phyloP scores from a whole-genome alignment of 805 yeast genomes.

The Pachysolen tannophilus region DNA sequence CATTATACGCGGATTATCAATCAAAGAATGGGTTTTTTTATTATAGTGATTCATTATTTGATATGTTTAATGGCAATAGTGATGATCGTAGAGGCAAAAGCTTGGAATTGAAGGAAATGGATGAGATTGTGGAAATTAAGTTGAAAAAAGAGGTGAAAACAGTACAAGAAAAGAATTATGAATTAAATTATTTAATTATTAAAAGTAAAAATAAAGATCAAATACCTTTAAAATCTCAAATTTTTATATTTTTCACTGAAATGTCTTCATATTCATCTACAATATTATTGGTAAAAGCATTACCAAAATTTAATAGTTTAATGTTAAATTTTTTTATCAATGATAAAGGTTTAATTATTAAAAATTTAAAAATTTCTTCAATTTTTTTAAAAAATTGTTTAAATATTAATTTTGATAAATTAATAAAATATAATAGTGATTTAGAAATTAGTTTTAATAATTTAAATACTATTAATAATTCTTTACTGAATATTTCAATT shows the following conservation, averaged over 20 bases:
- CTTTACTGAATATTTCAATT: constrained; percentile 18
- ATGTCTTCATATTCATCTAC: too few relatives aligned
- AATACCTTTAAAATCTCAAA: constrained; percentile 1
- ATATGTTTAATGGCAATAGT: background rate
- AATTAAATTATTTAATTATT: constrained; percentile 2
- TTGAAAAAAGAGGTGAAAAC: background rate
- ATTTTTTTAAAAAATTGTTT: background rate
- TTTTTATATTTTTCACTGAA: constrained; percentile 5
- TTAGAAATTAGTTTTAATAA: constrained; percentile 14
- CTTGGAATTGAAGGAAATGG: constrained; percentile 3
- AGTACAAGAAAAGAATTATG: background rate
- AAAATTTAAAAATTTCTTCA: constrained; percentile 1
- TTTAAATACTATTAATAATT: constrained; percentile 9
- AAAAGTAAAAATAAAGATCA: constrained; percentile 3
- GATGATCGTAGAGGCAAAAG: too few relatives aligned
- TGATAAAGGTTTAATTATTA: constrained; percentile 4
- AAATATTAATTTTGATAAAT: constrained; percentile 1
- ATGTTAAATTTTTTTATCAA: constrained; percentile 3
- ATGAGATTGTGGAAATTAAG: background rate
- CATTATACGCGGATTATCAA: too few relatives aligned
- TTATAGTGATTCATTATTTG: constrained; percentile 1
- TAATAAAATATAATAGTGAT: constrained; percentile 12
- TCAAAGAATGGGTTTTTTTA: too few relatives aligned
- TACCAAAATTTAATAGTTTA: constrained; percentile 1
- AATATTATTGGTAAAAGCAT: constrained; percentile 4